These are phyloP conservation scores for Agarophyton chilense DNA, from an alignment of 23 red algal genomes.

Conservation along the genomic window DNA sequence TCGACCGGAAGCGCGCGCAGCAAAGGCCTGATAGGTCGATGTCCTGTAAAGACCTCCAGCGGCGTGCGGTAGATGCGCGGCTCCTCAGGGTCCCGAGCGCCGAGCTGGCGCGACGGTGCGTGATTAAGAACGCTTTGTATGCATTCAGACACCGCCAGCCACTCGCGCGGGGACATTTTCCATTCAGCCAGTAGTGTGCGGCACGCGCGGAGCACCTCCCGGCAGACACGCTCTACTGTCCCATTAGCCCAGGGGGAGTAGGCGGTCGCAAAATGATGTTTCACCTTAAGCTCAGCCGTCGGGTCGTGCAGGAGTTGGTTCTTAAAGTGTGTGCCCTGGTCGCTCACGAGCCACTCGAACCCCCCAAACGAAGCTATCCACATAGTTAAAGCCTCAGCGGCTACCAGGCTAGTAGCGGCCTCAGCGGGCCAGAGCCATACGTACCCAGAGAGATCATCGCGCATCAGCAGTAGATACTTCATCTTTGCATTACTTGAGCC, in stretches of 20 bases:
- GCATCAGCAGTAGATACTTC: conserved; percentile 2
- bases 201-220: not conserved
- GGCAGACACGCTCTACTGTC: not conserved
- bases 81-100: too few species aligned
- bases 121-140: too few species aligned
- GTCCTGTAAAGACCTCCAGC: too few species aligned
- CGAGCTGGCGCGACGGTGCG: too few species aligned
- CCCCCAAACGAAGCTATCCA: conserved; percentile 29
- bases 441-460: conserved; percentile 15
- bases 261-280: not conserved
- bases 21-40: too few species aligned
- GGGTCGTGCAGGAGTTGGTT: not conserved
- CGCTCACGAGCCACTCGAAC: not conserved
- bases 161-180: not conserved
- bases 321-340: not conserved
- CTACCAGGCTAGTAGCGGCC: not conserved
- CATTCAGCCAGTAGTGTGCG: not conserved
- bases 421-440: conserved; percentile 38
- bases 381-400: not conserved
- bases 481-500: not conserved
- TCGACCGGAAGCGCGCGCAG: too few species aligned
- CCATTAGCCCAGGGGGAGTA: conserved; percentile 7
- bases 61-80: too few species aligned
- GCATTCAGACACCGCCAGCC: not conserved
- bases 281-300: not conserved